These are phyloP conservation scores for Hordeum vulgare DNA, from an alignment of 176 grass and related monocot genomes.

Conservation along the genomic window DNA sequence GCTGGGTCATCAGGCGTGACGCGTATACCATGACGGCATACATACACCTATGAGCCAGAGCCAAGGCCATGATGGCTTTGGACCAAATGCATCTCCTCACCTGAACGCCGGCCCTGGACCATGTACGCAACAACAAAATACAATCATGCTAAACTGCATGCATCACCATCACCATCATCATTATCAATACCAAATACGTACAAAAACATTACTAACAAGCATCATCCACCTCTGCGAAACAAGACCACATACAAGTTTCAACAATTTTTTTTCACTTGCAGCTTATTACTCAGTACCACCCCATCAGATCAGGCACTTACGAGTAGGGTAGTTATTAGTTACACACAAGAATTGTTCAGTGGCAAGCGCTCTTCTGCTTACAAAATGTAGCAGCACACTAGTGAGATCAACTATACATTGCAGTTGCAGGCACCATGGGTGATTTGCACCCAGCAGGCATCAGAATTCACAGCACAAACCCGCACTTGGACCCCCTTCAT, in stretches of 20 bases:
- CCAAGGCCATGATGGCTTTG: not conserved
- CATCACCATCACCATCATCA: not conserved
- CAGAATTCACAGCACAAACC: not conserved
- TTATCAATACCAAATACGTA: not conserved
- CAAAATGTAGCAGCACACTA: not conserved
- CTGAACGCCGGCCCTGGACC: not conserved
- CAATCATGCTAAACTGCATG: not conserved
- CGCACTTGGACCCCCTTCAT: not conserved
- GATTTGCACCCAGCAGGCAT: not conserved
- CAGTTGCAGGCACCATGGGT: not conserved
- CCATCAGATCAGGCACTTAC: not conserved
- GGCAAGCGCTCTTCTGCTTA: not conserved
- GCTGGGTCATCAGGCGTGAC: not conserved
- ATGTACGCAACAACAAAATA: slow-evolving; percentile 1
- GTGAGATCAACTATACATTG: slow-evolving; percentile 4
- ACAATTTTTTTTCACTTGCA: not conserved
- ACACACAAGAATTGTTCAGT: not conserved
- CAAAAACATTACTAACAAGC: not conserved
- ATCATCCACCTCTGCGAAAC: not conserved
- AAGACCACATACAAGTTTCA: not conserved
- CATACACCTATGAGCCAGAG: not conserved
- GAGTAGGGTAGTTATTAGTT: not conserved
- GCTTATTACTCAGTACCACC: not conserved
- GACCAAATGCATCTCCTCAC: not conserved
- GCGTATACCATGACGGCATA: not conserved